Evolutionary conservation across 345 rosid species (phyloP).

Genomic region (Streptanthus diversifolius): DNA sequence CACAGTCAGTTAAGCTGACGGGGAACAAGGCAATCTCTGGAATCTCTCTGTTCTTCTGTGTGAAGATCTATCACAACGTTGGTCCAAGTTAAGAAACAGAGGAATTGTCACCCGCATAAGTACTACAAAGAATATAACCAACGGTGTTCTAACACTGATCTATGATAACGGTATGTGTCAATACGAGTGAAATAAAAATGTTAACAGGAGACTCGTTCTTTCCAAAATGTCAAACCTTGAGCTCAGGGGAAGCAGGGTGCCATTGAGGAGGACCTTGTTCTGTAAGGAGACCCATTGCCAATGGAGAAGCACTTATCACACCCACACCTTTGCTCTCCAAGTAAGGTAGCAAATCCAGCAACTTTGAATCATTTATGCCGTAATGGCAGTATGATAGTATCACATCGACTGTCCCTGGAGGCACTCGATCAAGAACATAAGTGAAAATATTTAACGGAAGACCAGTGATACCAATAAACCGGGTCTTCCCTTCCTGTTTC

Average conservation of each 20-base stretch:
- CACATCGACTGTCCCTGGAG: slow-evolving; percentile 69
- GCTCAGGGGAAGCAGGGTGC: slow-evolving; percentile 90
- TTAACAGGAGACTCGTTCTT: not conserved
- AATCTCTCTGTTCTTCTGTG: not conserved
- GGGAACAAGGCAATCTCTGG: not conserved
- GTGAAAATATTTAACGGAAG: slow-evolving; percentile 65
- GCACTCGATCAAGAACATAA: slow-evolving; percentile 80
- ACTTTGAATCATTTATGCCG: slow-evolving; percentile 67
- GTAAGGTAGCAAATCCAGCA: slow-evolving; percentile 75
- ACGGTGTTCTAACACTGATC: not conserved
- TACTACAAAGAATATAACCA: not conserved
- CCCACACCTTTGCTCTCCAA: slow-evolving; percentile 81
- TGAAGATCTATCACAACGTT: not conserved
- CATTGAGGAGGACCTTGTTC: slow-evolving; percentile 92
- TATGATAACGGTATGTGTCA: not conserved
- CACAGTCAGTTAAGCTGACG: not conserved
- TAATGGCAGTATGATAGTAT: slow-evolving; percentile 84
- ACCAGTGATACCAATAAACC: slow-evolving; percentile 90
- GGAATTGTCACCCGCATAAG: not conserved
- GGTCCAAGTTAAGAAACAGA: not conserved
- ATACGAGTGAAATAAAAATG: not conserved
- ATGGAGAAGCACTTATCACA: slow-evolving; percentile 82
- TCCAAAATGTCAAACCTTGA: slow-evolving; percentile 48
- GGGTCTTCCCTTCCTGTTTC: slow-evolving; percentile 75
- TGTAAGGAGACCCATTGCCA: slow-evolving; percentile 86